Conservation (phyloP, 495 filamentous ascomycete genomes). For the Podospora australis region DNA sequence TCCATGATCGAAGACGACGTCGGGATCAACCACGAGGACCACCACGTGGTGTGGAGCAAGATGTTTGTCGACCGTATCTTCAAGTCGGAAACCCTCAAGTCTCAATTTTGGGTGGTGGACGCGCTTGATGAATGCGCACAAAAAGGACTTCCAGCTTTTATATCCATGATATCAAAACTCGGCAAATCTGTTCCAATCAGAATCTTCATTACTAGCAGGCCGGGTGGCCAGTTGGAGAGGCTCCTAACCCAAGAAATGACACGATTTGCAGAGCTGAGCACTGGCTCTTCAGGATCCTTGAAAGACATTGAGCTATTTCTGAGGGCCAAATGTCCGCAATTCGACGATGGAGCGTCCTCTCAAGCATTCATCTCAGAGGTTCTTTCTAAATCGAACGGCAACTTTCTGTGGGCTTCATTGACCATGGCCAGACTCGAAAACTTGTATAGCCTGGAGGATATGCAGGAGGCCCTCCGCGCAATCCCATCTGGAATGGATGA, state of each 20-base stretch:
- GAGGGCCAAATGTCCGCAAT: background rate
- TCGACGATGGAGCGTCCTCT: background rate
- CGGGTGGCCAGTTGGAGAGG: slow-evolving; percentile 4
- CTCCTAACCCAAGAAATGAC: slow-evolving; percentile 1
- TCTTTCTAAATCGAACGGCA: slow-evolving; percentile 13
- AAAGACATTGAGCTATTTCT: slow-evolving; percentile 11
- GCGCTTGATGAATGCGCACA: slow-evolving; percentile 18
- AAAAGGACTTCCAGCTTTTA: slow-evolving; percentile 6
- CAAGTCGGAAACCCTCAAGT: slow-evolving; percentile 5
- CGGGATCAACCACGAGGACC: slow-evolving; percentile 10
- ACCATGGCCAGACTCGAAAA: slow-evolving; percentile 10
- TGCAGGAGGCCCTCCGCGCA: slow-evolving; percentile 4
- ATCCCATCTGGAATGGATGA: slow-evolving; percentile 9
- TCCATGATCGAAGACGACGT: slow-evolving; percentile 13
- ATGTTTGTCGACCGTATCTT: slow-evolving; percentile 19
- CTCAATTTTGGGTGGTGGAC: slow-evolving; percentile 24
- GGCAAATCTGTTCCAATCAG: slow-evolving; percentile 16
- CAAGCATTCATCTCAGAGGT: slow-evolving; percentile 8
- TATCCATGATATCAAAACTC: slow-evolving; percentile 23
- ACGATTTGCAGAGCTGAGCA: slow-evolving; percentile 1
- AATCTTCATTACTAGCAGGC: slow-evolving; percentile 29
- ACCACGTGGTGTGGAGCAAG: slow-evolving; percentile 17
- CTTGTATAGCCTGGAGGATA: slow-evolving; percentile 15
- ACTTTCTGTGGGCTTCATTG: slow-evolving; percentile 17
- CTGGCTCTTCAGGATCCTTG: background rate